Evolutionary conservation across 768 basidiomycete genomes (phyloP).

Genomic region (Boletus sensibilis): DNA sequence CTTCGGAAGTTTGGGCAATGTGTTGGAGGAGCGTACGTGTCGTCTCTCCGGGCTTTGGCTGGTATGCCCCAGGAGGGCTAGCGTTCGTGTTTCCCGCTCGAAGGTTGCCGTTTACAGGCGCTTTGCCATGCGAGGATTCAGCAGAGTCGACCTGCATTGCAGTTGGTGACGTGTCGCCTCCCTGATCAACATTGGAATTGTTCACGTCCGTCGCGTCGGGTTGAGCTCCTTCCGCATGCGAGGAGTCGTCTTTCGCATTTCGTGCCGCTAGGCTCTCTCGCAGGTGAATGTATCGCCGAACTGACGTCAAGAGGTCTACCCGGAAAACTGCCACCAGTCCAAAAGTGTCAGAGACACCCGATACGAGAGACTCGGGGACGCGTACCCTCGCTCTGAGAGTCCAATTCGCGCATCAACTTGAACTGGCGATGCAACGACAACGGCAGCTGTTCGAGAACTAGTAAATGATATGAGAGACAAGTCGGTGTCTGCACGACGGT

Average conservation of each 20-base stretch:
- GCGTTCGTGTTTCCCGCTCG: background rate
- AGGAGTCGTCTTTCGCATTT: background rate
- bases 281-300: constrained; percentile 48
- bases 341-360: constrained; percentile 1
- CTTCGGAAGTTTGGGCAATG: constrained; percentile 60
- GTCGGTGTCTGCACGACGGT: background rate
- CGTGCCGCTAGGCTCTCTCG: constrained; percentile 30
- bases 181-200: background rate
- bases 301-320: constrained; percentile 40
- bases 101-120: background rate
- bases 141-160: constrained; percentile 9
- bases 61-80: background rate
- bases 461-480: background rate
- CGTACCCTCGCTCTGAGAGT: constrained; percentile 61
- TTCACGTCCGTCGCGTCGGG: background rate
- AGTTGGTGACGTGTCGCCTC: background rate
- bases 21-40: constrained; percentile 53
- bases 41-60: constrained; percentile 32
- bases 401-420: constrained; percentile 68
- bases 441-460: constrained; percentile 79
- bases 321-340: constrained; percentile 36
- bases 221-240: background rate
- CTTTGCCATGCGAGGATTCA: background rate
- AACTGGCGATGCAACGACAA: constrained; percentile 71
- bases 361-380: background rate